Percentiles rank a stretch among this genome's conserved stretches.
Conservation (phyloP, 345 rosid species). For the Dovyalis caffra region DNA sequence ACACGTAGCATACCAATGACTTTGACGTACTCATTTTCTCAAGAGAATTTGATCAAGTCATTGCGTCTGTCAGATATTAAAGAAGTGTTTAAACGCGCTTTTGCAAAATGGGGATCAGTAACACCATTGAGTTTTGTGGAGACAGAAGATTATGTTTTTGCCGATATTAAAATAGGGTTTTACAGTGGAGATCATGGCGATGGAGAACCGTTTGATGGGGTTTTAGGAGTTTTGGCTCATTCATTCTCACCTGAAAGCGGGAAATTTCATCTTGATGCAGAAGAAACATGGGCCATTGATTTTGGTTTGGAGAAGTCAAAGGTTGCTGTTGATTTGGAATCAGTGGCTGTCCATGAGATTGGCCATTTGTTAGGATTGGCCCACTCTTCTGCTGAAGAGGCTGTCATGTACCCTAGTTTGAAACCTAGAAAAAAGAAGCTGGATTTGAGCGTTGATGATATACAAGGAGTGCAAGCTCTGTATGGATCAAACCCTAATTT, state of each 20-base stretch:
- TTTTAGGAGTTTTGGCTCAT: slow-evolving; percentile 69
- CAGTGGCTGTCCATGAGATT: slow-evolving; percentile 82
- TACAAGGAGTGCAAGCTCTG: slow-evolving; percentile 69
- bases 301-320: slow-evolving; percentile 51
- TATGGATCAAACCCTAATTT: slow-evolving; percentile 80
- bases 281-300: slow-evolving; percentile 84
- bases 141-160: slow-evolving; percentile 48
- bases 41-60: slow-evolving; percentile 44
- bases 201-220: slow-evolving; percentile 88
- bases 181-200: slow-evolving; percentile 85
- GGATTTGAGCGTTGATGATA: slow-evolving; percentile 55
- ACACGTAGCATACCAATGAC: slow-evolving; percentile 43
- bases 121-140: slow-evolving; percentile 66
- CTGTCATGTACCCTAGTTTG: slow-evolving; percentile 90
- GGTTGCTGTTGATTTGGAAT: slow-evolving; percentile 78
- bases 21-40: slow-evolving; percentile 67
- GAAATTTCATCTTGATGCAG: slow-evolving; percentile 69
- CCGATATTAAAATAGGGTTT: slow-evolving; percentile 79
- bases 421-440: slow-evolving; percentile 65
- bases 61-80: slow-evolving; percentile 36
- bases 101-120: slow-evolving; percentile 64
- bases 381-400: slow-evolving; percentile 57
- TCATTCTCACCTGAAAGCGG: slow-evolving; percentile 87
- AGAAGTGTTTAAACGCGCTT: slow-evolving; percentile 53
- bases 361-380: slow-evolving; percentile 78